Base-by-base conservation (phyloP, 176 grass and related monocot genomes). In the Olyra latifolia region DNA sequence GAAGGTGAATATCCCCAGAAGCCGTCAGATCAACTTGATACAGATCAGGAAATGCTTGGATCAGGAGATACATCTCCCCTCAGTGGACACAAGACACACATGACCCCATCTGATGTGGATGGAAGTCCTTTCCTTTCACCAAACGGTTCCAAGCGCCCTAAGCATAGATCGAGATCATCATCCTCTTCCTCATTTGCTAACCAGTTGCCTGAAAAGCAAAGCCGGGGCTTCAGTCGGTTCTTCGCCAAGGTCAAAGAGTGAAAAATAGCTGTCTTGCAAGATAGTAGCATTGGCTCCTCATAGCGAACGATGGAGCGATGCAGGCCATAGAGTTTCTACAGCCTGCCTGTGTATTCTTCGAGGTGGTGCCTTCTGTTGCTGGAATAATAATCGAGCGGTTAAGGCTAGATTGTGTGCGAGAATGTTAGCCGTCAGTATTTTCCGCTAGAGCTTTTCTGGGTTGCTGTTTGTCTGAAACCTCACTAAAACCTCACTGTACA, bases 151-250 rank as follows among this genome's bases (percentile, higher is more conserved):
- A 99, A 99, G 82, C 90, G 89, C 29, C 93, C 86, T 22, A 96
- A 93, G 68, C 88, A 96, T 73, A 83, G 91, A 79, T 91, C 93
- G 3, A 93, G 82, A 66, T 93, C 93, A 22, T 88, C 91, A 0
- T 97, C 92, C 0, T 88, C 88, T 71, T 86, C 84, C 15, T 88
- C 88, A 52, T 79, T 96, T 14, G 29, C 93, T 74, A 90, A 86
- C 45, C 76, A 84, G 57, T 44, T 84, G 83, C 78, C 83, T 6
- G 95, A 98, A 52, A 98, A 90, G 71, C 81, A 94, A 20, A 90
- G 59, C 69, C 91, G 95, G 39, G 89, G 92, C 63, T 94, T 97
- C 62, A 92, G 87, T 69, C 85, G 96, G 66, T 99, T 99, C 83
- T 99, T 99, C 76, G 83, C 88, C 23, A 95, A 95, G 84, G 88